Conservation (phyloP, 225 moss, liverwort and hornwort genomes). For the Pseudisothecium myosuroides region DNA sequence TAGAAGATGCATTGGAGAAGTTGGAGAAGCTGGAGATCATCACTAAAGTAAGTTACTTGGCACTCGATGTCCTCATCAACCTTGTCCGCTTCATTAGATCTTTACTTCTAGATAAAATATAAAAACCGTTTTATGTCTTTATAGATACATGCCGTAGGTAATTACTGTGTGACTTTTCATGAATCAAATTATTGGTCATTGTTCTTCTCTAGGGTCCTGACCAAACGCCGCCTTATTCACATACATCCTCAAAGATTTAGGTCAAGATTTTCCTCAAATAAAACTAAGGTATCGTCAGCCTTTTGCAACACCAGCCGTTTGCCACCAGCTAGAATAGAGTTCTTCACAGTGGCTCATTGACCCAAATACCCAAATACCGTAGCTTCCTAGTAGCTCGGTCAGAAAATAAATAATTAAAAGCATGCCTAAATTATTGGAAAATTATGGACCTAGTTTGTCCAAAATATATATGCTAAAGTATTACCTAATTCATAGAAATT, state of each 20-base stretch:
- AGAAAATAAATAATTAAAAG: too few species aligned
- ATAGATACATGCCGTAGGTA: background rate
- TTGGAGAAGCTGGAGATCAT: conserved; percentile 42
- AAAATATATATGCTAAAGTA: too few species aligned
- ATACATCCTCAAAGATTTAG: background rate
- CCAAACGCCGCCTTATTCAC: background rate
- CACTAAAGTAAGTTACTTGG: conserved; percentile 20
- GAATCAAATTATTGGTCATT: background rate
- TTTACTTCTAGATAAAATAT: background rate
- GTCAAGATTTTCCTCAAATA: background rate
- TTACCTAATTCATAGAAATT: too few species aligned
- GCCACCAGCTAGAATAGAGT: background rate
- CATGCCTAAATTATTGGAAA: too few species aligned
- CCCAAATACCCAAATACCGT: too few species aligned
- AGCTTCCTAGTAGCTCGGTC: too few species aligned
- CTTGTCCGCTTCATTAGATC: background rate
- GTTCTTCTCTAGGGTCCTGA: background rate
- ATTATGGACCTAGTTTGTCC: too few species aligned
- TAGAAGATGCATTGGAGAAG: conserved; percentile 45
- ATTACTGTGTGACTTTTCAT: too few species aligned
- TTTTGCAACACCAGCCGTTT: background rate
- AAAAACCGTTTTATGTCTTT: background rate
- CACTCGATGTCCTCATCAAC: background rate
- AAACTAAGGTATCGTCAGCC: background rate
- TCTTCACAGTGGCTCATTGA: background rate